Conservation (phyloP, 345 rosid species). For the Moringa oleifera region DNA sequence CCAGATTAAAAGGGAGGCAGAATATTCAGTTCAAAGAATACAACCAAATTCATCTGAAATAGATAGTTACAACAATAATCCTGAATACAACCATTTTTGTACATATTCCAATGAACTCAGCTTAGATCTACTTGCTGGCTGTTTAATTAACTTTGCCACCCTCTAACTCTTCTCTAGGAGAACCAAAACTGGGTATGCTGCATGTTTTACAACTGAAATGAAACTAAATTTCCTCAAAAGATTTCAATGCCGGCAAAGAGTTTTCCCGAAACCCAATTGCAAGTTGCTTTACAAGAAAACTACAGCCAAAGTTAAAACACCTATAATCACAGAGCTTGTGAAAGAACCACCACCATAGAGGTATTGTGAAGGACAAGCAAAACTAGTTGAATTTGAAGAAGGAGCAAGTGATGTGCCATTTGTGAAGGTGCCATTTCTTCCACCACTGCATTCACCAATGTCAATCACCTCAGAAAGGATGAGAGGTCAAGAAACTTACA, state of each 20-base stretch:
- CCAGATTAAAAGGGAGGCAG: background rate
- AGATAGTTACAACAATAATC: slow-evolving; percentile 8
- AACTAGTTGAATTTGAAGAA: slow-evolving; percentile 66
- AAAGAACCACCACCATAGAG: slow-evolving; percentile 25
- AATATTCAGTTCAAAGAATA: background rate
- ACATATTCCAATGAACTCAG: slow-evolving; percentile 20
- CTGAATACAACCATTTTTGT: slow-evolving; percentile 17
- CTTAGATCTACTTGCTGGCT: slow-evolving; percentile 14
- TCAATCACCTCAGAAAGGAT: no score
- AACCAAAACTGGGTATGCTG: slow-evolving; percentile 39
- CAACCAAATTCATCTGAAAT: background rate
- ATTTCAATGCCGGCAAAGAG: background rate
- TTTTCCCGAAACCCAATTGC: slow-evolving; percentile 1
- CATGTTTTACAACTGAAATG: slow-evolving; percentile 8
- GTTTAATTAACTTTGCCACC: slow-evolving; percentile 12
- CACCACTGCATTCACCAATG: slow-evolving; percentile 40
- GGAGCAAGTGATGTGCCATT: slow-evolving; percentile 68
- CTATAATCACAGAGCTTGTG: slow-evolving; percentile 41
- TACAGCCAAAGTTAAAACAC: slow-evolving; percentile 30
- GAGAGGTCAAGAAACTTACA: background rate
- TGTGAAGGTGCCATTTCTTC: slow-evolving; percentile 59
- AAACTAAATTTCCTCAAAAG: background rate
- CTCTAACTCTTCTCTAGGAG: slow-evolving; percentile 21
- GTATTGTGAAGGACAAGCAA: slow-evolving; percentile 37
- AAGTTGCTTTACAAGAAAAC: slow-evolving; percentile 40